Base-by-base conservation (phyloP, 1,139 yeast genomes). In the Scheffersomyces quercinus region DNA sequence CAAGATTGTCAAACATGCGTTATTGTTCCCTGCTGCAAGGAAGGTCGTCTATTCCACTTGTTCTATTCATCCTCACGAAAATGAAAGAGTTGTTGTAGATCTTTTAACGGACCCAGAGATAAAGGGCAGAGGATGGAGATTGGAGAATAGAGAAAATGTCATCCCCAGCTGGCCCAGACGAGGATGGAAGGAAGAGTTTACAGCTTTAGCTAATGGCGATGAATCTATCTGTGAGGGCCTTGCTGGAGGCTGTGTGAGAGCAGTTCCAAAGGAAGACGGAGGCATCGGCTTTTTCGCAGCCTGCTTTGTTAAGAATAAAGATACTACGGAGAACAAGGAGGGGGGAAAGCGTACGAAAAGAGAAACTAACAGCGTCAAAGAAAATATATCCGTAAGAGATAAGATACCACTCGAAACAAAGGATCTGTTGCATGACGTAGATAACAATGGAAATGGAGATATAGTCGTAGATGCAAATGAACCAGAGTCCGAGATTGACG, bases 221-320 rank as follows among this genome's bases (percentile, higher is more conserved):
- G 72, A 66, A 3, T 67, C 68, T 33, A 70, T 77, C n/a, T 53
- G 68, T 40, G 69, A 72, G 42, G 70, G 67, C 33, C 60, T 87
- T 39, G 96, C 97, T 0, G 90, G 85, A 2, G 93, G 95, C 0
- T 89, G 97, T 64, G 84, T 93, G 0, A 72, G 99, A 51, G 87
- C 93, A 0, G 65, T 82, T 37, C 97, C 98, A 0, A 85, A 82
- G 51, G 85, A 79, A 43, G 98, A 93, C 60, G 97, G 98, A 31
- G 99, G 99, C 10, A 93, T 93, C 54, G 99, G 99, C 0, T 93
- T 93, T 60, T 93, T 93, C 67, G 98, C 97, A 0, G 98, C 88
- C 1, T 83, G 88, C 44, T 86, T 87, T 60, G 79, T 82, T 39
- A 67, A 75, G 49, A 49, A 46, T 26, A 29, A 35, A 26, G 26